phyloP scores from a whole-genome alignment of 441 rosid genomes.

The Erysimum cheiri region DNA sequence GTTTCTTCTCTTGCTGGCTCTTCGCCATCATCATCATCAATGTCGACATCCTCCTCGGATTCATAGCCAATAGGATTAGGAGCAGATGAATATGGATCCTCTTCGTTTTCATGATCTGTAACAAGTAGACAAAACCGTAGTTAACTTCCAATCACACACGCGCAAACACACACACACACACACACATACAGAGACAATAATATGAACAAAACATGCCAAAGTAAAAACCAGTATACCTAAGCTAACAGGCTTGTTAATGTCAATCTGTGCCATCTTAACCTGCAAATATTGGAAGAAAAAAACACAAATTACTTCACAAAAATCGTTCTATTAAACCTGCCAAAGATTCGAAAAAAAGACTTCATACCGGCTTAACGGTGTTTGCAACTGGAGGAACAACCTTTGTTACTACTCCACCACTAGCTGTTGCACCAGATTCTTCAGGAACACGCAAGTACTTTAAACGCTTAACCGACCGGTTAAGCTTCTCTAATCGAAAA shows the following conservation, averaged over 20 bases:
- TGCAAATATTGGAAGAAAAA: conserved; percentile 34
- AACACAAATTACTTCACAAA: conserved; percentile 11
- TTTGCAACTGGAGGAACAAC: conserved; percentile 43
- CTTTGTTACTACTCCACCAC: conserved; percentile 41
- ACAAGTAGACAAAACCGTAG: conserved; percentile 32
- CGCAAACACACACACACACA: not conserved
- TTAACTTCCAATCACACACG: not conserved
- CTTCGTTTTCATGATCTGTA: conserved; percentile 45
- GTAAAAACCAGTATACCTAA: conserved; percentile 47
- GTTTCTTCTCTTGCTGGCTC: conserved; percentile 30
- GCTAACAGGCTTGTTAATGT: conserved; percentile 46
- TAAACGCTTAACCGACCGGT: conserved; percentile 57
- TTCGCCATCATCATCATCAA: conserved; percentile 45
- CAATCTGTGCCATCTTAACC: conserved; percentile 56
- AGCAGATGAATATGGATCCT: conserved; percentile 26
- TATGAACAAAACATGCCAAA: not conserved
- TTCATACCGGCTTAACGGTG: conserved; percentile 44
- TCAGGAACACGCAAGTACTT: conserved; percentile 53
- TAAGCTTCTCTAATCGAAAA: conserved; percentile 57
- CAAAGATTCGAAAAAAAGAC: not conserved
- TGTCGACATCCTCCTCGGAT: conserved; percentile 57
- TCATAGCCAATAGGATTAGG: conserved; percentile 44
- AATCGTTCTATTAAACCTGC: not conserved
- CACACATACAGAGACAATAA: not conserved
- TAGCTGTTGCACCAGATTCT: conserved; percentile 43